These are phyloP conservation scores for Astragalus glycyphyllos DNA, from an alignment of 306 rosid species.

Conservation along the genomic window DNA sequence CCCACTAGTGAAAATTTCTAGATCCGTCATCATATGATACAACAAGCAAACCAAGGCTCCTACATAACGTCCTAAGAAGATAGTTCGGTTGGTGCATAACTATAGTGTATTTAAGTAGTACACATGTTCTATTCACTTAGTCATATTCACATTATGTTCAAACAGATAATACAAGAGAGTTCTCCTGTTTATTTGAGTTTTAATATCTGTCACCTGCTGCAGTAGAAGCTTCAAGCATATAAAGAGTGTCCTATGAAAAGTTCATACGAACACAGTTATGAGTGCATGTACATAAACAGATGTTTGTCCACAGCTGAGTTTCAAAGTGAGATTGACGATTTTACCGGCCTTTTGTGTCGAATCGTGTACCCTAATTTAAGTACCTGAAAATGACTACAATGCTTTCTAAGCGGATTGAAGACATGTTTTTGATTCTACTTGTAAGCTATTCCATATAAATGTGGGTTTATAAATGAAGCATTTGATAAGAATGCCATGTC, in stretches of 20 bases:
- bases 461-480: constrained; percentile 64
- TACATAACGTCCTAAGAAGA: neutral
- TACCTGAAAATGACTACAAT: constrained; percentile 30
- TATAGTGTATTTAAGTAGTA: neutral
- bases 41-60: constrained; percentile 18
- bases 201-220: neutral
- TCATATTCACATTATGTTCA: constrained; percentile 11
- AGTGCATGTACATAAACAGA: neutral
- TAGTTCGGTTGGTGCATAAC: neutral
- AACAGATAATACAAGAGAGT: constrained; percentile 22
- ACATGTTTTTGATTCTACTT: constrained; percentile 47
- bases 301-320: neutral
- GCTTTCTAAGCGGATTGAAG: constrained; percentile 25
- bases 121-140: neutral
- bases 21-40: neutral
- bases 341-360: neutral
- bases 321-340: neutral
- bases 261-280: neutral
- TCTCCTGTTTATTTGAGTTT: neutral
- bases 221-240: neutral
- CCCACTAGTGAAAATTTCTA: too few relatives aligned
- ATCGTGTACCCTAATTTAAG: constrained; percentile 24
- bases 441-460: constrained; percentile 70
- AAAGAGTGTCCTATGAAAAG: neutral
- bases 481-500: constrained; percentile 54